Base-by-base conservation (phyloP, 352 stramenopile species). In the Phytophthora sp. region DNA sequence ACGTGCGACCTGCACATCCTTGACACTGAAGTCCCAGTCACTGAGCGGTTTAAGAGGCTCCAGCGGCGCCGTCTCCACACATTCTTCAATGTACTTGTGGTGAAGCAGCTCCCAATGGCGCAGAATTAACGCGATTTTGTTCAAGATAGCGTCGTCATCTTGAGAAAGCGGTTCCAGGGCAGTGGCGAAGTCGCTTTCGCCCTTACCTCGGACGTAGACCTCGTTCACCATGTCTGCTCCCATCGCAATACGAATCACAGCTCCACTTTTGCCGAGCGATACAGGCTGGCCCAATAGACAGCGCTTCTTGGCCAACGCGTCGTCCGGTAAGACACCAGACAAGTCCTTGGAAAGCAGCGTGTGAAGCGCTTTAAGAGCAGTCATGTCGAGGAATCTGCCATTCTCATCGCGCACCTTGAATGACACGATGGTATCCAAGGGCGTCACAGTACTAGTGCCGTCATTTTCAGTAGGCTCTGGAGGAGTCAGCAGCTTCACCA, bases 171-270 rank as follows among this genome's bases (percentile, higher is more conserved):
- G 69, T 8, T 82, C 69, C 3, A 90, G 63, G 7, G 76, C 65
- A 26, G 57, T 52, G 3, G 26, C 47, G 36, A 71, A 77, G 30
- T 66, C 66, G 16, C 76, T 71, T 38, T 79, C 69, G 11, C 55
- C 62, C 30, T 69, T 69, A 5, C 77, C 70, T 23, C 72, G 71
- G 56, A 74, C 71, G 66, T 86, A 84, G 44, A 90, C 79, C 16
- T 57, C 51, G 47, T 94, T 94, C 41, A 96, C 74, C 86, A 97
- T 97, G 54, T 96, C 89, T 21, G 89, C 89, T 12, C 89, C 87
- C 27, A 97, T 75, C 0, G 89, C 89, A 55, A 96, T 93, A n/a
- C 89, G 84, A 33, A 97, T 30, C 7, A 97, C 86, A 41, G 76
- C 79, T 35, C 76, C 74, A 33, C 72, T 82, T 70, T 91, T 89